Evolutionary conservation across 1,139 yeast genomes (phyloP).

Genomic region (Suhomyces yuchorum): DNA sequence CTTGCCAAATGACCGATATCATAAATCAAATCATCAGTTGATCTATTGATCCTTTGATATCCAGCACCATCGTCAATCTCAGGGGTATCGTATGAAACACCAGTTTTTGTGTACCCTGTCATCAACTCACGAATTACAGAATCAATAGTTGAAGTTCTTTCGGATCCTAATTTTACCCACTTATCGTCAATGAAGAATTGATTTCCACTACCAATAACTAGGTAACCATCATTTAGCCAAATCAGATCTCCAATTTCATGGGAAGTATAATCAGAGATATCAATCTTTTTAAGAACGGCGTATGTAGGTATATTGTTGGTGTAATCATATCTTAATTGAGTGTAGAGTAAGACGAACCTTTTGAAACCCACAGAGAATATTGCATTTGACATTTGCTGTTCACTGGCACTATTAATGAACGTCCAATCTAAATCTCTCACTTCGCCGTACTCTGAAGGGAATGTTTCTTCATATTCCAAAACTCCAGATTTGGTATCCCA

Average conservation of each 20-base stretch:
- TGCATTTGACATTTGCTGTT: constrained; percentile 49
- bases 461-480: constrained; percentile 61
- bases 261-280: constrained; percentile 68
- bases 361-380: constrained; percentile 79
- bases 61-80: constrained; percentile 39
- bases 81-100: constrained; percentile 29
- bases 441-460: constrained; percentile 38
- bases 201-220: constrained; percentile 87
- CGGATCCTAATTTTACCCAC: constrained; percentile 40
- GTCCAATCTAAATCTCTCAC: constrained; percentile 83
- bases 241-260: constrained; percentile 86
- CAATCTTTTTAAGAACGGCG: constrained; percentile 72
- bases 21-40: constrained; percentile 20
- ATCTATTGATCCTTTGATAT: constrained; percentile 12
- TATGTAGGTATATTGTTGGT: constrained; percentile 79
- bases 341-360: constrained; percentile 62
- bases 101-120: constrained; percentile 48
- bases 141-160: constrained; percentile 31
- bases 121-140: constrained; percentile 52
- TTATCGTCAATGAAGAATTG: constrained; percentile 84
- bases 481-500: constrained; percentile 78
- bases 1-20: constrained; percentile 60
- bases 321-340: constrained; percentile 86
- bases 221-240: constrained; percentile 78
- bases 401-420: constrained; percentile 47